phyloP scores from a whole-genome alignment of 1,139 yeast genomes.

The Geotrichum phurueaensis region DNA sequence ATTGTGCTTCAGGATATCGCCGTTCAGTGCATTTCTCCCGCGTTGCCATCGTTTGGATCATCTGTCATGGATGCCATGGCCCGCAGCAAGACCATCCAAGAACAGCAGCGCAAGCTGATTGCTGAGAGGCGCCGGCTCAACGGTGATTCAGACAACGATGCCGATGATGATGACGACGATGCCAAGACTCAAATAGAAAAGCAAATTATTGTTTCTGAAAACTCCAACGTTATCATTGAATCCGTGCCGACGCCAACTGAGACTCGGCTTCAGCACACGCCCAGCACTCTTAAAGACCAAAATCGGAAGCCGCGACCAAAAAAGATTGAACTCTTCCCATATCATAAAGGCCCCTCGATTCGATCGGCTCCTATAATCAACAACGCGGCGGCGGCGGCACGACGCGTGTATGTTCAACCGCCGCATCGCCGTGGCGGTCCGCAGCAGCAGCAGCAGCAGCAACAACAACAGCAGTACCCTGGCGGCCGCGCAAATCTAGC shows the following conservation, averaged over 20 bases:
- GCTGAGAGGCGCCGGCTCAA: conserved; percentile 24
- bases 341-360: conserved; percentile 14
- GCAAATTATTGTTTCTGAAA: conserved; percentile 14
- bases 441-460: not conserved
- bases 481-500: not conserved
- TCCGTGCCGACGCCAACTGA: conserved; percentile 17
- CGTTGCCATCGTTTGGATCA: conserved; percentile 30
- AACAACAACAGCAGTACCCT: not conserved
- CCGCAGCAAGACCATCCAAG: conserved; percentile 26
- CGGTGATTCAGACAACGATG: not conserved
- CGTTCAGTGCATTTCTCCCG: conserved; percentile 40
- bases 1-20: conserved; percentile 33
- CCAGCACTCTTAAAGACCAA: conserved; percentile 6
- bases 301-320: conserved; percentile 12
- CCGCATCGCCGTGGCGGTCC: not conserved
- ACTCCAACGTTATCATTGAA: conserved; percentile 17
- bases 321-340: conserved; percentile 12
- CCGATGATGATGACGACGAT: not conserved
- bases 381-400: conserved; percentile 8
- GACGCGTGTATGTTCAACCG: not conserved
- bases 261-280: conserved; percentile 2
- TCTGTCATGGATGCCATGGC: conserved; percentile 16
- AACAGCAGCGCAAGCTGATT: conserved; percentile 34
- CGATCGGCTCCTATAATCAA: conserved; percentile 17
- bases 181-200: not conserved